Evolutionary conservation across 495 filamentous ascomycete genomes (phyloP), one percentile per base, ranked within the genome.

Genomic region (Neurospora pannonica): DNA sequence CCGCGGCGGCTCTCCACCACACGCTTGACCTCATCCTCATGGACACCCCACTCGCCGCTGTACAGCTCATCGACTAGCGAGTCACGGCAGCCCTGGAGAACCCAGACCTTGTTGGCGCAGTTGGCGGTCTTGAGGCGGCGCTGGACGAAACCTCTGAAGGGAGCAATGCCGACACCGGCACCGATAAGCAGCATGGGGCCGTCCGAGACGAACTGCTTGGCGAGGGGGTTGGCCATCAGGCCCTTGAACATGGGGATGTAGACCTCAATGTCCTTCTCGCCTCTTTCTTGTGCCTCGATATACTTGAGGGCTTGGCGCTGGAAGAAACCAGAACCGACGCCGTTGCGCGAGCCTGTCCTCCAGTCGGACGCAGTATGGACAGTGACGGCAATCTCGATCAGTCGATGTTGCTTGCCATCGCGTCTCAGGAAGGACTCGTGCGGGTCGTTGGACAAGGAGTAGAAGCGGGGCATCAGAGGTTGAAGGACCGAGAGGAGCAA

Each of bases 31-130:
- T 97, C 90, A 48, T 90, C 88, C 81, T 98, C 96, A 74, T 97
- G 91, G 9, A 96, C 93, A 74, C 96, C 96, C 91, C 97, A 97
- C 80, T 99, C 96, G 74, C 96, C 96, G 48, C 90, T 92, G 84
- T 99, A 99, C 15, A 99, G 87, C 85, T 99, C 96, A 77, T 99
- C 96, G 36, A 98, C 88, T 2, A 95, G 86, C 15, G 92, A 92
- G 82, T 99, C 96, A 3, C 96, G 92, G 38, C 98, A 89, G n/a
- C 96, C 96, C 83, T 99, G 96, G 54, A 99, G 89, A 70, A 99
- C 95, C 96, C 96, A 99, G 77, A 98, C 96, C 84, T 99, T 99
- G 85, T 98, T 99, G 70, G 94, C 95, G 81, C 96, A 98, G 83
- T 97, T 99, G 74, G 97, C 96, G 71, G 93, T 97, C 86, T 93